These are phyloP conservation scores for Hortaea werneckii DNA, from an alignment of 2,329 filamentous ascomycete species.

Conservation along the genomic window DNA sequence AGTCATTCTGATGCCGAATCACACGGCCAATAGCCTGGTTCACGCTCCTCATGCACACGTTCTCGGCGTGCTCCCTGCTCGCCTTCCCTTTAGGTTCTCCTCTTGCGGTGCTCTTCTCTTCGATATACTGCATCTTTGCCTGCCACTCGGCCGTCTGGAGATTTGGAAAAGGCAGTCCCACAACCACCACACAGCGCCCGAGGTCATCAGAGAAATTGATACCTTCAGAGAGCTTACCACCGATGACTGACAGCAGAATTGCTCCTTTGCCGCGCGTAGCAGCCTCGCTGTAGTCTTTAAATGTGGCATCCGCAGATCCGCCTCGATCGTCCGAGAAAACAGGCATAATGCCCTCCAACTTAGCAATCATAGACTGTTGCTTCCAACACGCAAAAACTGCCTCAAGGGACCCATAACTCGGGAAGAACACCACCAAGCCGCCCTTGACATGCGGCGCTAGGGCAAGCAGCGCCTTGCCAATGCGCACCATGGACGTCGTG, in stretches of 20 bases:
- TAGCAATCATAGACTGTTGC: constrained; percentile 18
- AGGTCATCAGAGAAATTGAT: constrained; percentile 95
- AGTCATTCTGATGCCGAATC: constrained; percentile 79
- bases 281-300: constrained; percentile 61
- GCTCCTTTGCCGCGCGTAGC: constrained; percentile 46
- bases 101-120: constrained; percentile 42
- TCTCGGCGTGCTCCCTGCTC: constrained; percentile 78
- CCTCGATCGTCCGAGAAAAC: constrained; percentile 51
- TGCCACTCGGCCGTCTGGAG: constrained; percentile 84
- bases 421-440: constrained; percentile 89
- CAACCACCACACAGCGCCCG: constrained; percentile 80
- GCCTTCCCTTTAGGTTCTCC: constrained; percentile 34
- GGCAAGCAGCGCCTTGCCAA: constrained; percentile 63
- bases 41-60: constrained; percentile 90
- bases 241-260: constrained; percentile 79
- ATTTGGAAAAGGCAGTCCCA: constrained; percentile 89
- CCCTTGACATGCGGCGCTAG: constrained; percentile 69
- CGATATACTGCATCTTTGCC: constrained; percentile 79
- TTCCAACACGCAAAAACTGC: constrained; percentile 47
- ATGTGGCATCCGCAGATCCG: constrained; percentile 54
- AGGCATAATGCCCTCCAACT: constrained; percentile 12
- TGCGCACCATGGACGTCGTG: constrained; percentile 55
- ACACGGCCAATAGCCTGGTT: constrained; percentile 94
- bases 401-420: constrained; percentile 84
- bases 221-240: constrained; percentile 89